Conservation (phyloP, 352 stramenopile species). For the Globisporangium cystogenes region DNA sequence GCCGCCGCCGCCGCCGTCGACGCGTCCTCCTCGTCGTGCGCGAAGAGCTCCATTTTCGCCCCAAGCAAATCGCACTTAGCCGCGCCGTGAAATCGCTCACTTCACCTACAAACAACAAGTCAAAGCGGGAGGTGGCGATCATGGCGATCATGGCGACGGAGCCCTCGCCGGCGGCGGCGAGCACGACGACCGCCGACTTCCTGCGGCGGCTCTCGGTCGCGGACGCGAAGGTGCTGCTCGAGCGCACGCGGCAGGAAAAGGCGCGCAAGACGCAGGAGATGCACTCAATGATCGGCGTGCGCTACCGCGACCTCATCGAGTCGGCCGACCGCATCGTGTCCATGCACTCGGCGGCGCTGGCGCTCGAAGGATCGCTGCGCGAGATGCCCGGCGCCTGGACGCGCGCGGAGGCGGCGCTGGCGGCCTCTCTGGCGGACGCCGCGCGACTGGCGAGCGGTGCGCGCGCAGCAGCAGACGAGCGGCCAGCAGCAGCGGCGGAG, state of each 20-base stretch:
- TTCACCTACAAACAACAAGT: background rate
- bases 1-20: no score
- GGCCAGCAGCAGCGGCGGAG: background rate
- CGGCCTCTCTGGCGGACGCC: slow-evolving; percentile 19
- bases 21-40: background rate
- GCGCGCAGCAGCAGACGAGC: no score
- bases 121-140: background rate
- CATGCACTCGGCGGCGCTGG: slow-evolving; percentile 86
- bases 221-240: slow-evolving; percentile 78
- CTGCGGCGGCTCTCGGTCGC: slow-evolving; percentile 73
- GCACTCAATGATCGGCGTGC: slow-evolving; percentile 91
- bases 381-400: slow-evolving; percentile 85
- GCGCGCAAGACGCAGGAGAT: slow-evolving; percentile 88
- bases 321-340: slow-evolving; percentile 91
- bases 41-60: background rate
- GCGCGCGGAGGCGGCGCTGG: slow-evolving; percentile 42
- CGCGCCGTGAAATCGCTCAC: background rate
- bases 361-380: slow-evolving; percentile 73
- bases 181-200: no score
- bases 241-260: slow-evolving; percentile 81
- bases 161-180: slow-evolving; percentile 4
- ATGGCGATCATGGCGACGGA: slow-evolving; percentile 4
- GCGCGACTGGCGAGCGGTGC: background rate
- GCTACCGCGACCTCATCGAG: slow-evolving; percentile 92
- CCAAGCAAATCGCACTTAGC: background rate